Conservation (phyloP, 495 filamentous ascomycete genomes). For the Aspergillus bertholletiae region DNA sequence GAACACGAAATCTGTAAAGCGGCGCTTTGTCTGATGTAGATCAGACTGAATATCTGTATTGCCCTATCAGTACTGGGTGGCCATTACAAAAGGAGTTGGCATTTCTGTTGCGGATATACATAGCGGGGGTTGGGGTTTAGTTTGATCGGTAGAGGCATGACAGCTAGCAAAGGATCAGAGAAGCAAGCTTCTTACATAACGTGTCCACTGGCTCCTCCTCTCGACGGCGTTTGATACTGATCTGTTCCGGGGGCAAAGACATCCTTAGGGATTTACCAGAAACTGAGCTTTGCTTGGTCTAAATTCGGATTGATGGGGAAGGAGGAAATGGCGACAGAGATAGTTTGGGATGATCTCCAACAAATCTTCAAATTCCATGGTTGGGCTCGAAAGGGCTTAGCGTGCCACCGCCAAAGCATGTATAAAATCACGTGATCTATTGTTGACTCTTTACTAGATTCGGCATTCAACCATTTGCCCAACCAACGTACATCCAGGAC, state of each 20-base stretch:
- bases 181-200: slow-evolving; percentile 48
- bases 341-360: slow-evolving; percentile 2
- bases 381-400: slow-evolving; percentile 13
- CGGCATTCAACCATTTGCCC: no score
- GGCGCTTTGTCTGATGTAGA: slow-evolving; percentile 44
- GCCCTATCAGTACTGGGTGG: slow-evolving; percentile 4
- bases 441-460: slow-evolving; percentile 19
- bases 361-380: slow-evolving; percentile 8
- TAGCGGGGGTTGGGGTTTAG: background rate
- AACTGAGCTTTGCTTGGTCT: background rate
- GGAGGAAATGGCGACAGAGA: background rate
- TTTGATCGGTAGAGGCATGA: background rate
- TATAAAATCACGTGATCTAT: slow-evolving; percentile 8
- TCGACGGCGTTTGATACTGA: slow-evolving; percentile 54
- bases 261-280: slow-evolving; percentile 17
- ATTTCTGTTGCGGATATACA: background rate
- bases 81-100: background rate
- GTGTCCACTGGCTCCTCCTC: slow-evolving; percentile 55
- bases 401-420: background rate
- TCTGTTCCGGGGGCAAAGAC: slow-evolving; percentile 50
- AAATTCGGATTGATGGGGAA: slow-evolving; percentile 2
- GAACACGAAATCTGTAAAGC: slow-evolving; percentile 49
- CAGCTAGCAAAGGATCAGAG: slow-evolving; percentile 18
- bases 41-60: slow-evolving; percentile 43
- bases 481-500: no score